phyloP scores from a whole-genome alignment of 2,329 filamentous ascomycete species.

The Metarhizium guizhouense region DNA sequence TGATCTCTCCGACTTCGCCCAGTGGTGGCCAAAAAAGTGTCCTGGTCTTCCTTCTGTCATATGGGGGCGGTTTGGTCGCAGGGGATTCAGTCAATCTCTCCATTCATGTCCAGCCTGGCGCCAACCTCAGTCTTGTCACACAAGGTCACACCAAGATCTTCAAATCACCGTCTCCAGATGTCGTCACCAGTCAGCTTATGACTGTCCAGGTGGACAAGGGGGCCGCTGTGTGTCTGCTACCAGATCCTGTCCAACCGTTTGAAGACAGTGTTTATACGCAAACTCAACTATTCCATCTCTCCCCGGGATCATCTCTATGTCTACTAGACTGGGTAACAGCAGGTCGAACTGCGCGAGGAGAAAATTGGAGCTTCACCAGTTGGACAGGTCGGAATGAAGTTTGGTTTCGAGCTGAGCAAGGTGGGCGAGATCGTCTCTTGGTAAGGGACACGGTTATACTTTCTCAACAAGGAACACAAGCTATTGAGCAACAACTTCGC shows the following conservation, averaged over 20 bases:
- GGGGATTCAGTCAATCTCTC: slow-evolving; percentile 73
- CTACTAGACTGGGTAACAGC: slow-evolving; percentile 92
- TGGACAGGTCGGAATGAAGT: slow-evolving; percentile 87
- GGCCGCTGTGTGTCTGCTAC: slow-evolving; percentile 58
- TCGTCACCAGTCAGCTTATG: slow-evolving; percentile 50
- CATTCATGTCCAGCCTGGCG: slow-evolving; percentile 53
- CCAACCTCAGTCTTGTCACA: slow-evolving; percentile 59
- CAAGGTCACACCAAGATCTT: slow-evolving; percentile 93
- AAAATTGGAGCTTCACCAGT: slow-evolving; percentile 74
- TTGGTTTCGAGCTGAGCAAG: slow-evolving; percentile 39
- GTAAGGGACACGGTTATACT: slow-evolving; percentile 81
- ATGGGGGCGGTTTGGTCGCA: slow-evolving; percentile 85
- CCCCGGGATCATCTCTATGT: slow-evolving; percentile 55
- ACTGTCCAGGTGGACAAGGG: slow-evolving; percentile 38
- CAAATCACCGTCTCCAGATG: slow-evolving; percentile 55
- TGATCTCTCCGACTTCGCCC: slow-evolving; percentile 67
- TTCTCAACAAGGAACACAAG: slow-evolving; percentile 40
- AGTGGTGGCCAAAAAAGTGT: slow-evolving; percentile 56
- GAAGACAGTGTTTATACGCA: slow-evolving; percentile 77
- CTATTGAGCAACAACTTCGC: slow-evolving; percentile 32
- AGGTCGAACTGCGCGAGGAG: slow-evolving; percentile 74
- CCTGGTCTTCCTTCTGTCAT: slow-evolving; percentile 83
- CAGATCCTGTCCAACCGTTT: slow-evolving; percentile 91
- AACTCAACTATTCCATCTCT: slow-evolving; percentile 64
- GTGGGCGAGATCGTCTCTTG: slow-evolving; percentile 49